Evolutionary conservation across 1,139 yeast genomes (phyloP), one percentile per base, ranked within the genome.

Genomic region (Yamadazyma epiphylla): DNA sequence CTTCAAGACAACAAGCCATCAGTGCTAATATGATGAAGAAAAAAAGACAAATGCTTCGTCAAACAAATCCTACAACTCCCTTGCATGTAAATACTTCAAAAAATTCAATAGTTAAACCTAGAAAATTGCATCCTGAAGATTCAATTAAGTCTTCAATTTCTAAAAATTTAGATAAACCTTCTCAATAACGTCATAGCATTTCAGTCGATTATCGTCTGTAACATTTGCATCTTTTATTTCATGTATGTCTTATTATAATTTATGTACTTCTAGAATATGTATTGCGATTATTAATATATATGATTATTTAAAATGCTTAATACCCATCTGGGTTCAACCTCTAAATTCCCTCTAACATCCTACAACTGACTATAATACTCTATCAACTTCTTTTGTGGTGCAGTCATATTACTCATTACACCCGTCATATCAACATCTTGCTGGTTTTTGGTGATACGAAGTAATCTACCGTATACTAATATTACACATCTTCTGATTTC

Each of bases 401-500:
- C 25, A 17, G 26, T 36, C 4, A 42, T 22, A 12, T 29, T 28
- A 13, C 21, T 16, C 9, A 29, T 20, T 2, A 27, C 27, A 12
- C 11, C 3, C 10, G 15, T 19, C 6, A 25, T 13, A 15, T 28
- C 15, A 5, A 7, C 10, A 17, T 7, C 7, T 17, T 7, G 9
- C 10, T 7, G 10, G 10, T 17, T 17, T 17, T 17, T 17, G 20
- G 10, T 10, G 7, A 17, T 17, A 7, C 10, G 7, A 10, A 7
- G 34, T 27, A 65, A 35, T 27, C 49, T 54, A 4, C 74, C 68
- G 37, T 68, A 73, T n/a, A 59, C 55, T 28, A 67, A 55, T 9
- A 68, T 57, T 1, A 66, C 65, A 14, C 49, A 41, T 35, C 74
- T 53, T 38, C 77, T 51, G 5, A 70, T 48, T 24, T 63, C 69